phyloP scores from a whole-genome alignment of 768 basidiomycete species.

The Lentinula raphanica region DNA sequence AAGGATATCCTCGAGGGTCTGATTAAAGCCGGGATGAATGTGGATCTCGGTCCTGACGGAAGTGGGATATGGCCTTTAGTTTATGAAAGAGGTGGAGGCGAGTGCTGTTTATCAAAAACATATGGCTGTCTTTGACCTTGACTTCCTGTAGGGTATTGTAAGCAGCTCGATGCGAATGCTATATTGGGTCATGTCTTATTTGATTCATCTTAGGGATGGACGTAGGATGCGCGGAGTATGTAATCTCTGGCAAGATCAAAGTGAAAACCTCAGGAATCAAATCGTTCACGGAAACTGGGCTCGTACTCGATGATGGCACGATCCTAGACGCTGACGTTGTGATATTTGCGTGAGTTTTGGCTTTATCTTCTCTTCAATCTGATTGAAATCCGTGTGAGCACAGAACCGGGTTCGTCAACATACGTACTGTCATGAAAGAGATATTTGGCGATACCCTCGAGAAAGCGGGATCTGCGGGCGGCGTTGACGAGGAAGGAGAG shows the following conservation, averaged over 20 bases:
- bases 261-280: constrained; percentile 47
- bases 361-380: background rate
- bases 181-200: background rate
- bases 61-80: constrained; percentile 23
- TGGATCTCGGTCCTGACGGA: constrained; percentile 30
- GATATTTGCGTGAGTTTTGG: constrained; percentile 36
- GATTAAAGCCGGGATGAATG: constrained; percentile 29
- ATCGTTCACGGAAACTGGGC: constrained; percentile 25
- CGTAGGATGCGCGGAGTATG: constrained; percentile 45
- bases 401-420: constrained; percentile 24
- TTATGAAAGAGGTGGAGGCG: constrained; percentile 29
- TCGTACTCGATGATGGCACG: constrained; percentile 34
- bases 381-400: background rate
- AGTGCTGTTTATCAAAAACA: background rate
- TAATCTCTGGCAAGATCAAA: constrained; percentile 51
- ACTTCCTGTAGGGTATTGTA: constrained; percentile 9
- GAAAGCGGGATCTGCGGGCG: constrained; percentile 19
- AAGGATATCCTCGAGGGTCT: constrained; percentile 29
- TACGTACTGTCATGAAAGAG: constrained; percentile 15
- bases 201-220: constrained; percentile 28
- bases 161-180: background rate
- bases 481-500: constrained; percentile 28
- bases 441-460: constrained; percentile 23
- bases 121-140: background rate
- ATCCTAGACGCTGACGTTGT: constrained; percentile 38